Evolutionary conservation across 345 rosid genomes (phyloP).

Genomic region (Arabidopsis suecica): DNA sequence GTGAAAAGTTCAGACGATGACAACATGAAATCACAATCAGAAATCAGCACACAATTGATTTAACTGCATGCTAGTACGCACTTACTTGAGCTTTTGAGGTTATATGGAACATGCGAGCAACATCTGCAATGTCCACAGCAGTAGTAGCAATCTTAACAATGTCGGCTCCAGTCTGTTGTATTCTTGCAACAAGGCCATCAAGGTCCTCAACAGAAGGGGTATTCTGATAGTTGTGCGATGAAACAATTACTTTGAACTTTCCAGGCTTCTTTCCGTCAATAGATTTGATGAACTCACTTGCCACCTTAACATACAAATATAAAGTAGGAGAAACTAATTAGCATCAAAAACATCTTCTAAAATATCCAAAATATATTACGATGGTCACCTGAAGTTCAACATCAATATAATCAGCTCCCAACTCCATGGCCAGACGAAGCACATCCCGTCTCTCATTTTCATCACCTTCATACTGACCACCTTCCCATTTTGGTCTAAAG

Average conservation of each 20-base stretch:
- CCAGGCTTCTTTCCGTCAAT: conserved; percentile 67
- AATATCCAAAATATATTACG: neutral
- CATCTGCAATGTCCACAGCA: conserved; percentile 85
- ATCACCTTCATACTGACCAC: conserved; percentile 89
- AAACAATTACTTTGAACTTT: conserved; percentile 76
- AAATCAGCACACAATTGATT: neutral
- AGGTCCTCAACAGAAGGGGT: conserved; percentile 90
- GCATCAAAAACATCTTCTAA: conserved; percentile 11
- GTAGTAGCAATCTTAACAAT: conserved; percentile 94
- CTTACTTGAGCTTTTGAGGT: conserved; percentile 89
- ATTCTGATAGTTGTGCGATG: conserved; percentile 83
- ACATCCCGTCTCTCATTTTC: conserved; percentile 67
- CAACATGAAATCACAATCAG: conserved; percentile 19
- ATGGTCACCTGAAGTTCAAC: conserved; percentile 85
- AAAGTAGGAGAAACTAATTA: conserved; percentile 6
- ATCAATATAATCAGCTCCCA: conserved; percentile 95
- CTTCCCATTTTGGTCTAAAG: conserved; percentile 92
- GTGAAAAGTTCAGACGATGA: neutral
- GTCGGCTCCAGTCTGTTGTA: conserved; percentile 83
- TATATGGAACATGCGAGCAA: conserved; percentile 83
- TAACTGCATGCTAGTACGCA: neutral
- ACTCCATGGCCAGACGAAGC: conserved; percentile 81
- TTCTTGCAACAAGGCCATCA: conserved; percentile 70
- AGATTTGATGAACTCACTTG: conserved; percentile 64
- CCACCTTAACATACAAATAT: conserved; percentile 61